A percentile compares a stretch with the other conserved stretches of the same genome.
phyloP scores from a whole-genome alignment of 164 flowering plant genomes.

The Stephania yunnanensis region DNA sequence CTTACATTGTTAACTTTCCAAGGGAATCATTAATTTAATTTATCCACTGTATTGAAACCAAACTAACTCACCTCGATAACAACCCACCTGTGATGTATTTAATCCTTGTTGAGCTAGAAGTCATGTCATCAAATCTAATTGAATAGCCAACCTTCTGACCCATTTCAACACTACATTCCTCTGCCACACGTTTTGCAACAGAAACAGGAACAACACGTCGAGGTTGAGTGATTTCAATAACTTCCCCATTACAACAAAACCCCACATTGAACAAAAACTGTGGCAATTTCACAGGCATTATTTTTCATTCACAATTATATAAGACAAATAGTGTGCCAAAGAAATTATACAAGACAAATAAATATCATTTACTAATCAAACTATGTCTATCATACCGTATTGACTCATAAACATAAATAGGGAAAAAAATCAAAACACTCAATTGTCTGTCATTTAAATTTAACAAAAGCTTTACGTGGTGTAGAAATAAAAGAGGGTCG shows the following conservation, averaged over 20 bases:
- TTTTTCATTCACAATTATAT: conserved; percentile 6
- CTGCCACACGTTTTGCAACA: conserved; percentile 94
- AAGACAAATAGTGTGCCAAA: neutral
- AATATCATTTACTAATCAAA: neutral
- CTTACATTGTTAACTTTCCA: too few species aligned
- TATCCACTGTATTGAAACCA: neutral
- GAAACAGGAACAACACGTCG: conserved; percentile 90
- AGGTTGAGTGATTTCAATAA: conserved; percentile 86
- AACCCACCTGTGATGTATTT: conserved; percentile 97
- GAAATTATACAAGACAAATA: conserved; percentile 1
- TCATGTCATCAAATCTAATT: conserved; percentile 81
- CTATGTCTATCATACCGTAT: too few species aligned
- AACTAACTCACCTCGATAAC: conserved; percentile 49
- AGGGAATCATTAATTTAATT: too few species aligned
- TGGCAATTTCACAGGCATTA: conserved; percentile 61
- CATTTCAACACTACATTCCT: conserved; percentile 78
- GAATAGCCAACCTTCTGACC: conserved; percentile 95
- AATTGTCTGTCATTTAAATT: neutral
- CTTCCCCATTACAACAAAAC: conserved; percentile 57
- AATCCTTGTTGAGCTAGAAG: conserved; percentile 71
- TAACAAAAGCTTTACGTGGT: neutral
- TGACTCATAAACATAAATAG: neutral
- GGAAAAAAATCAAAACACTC: neutral
- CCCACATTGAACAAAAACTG: conserved; percentile 73
- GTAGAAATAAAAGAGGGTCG: too few species aligned